These are phyloP conservation scores for Nissolia schottii DNA, from an alignment of 306 rosid species.

Conservation along the genomic window DNA sequence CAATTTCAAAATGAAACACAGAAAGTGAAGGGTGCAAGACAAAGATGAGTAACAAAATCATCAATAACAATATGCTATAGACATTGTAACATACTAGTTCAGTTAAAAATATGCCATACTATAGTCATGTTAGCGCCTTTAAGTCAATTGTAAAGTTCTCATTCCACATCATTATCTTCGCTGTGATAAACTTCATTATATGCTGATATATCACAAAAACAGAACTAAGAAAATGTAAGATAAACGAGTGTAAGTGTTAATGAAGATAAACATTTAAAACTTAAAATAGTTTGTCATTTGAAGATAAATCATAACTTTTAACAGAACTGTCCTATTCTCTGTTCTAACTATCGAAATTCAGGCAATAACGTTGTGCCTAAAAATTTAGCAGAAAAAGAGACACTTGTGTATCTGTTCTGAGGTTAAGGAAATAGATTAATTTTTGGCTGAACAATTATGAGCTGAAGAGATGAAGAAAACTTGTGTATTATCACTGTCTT, in stretches of 20 bases:
- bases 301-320: neutral
- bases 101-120: neutral
- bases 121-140: neutral
- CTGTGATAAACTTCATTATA: neutral
- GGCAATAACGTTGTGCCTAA: neutral
- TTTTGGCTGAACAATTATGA: too few relatives aligned
- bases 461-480: too few relatives aligned
- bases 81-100: slow-evolving; percentile 1
- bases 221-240: neutral
- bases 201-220: neutral
- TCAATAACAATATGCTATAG: neutral
- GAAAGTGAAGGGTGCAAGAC: slow-evolving; percentile 3
- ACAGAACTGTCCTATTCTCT: neutral
- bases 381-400: neutral
- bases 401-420: too few relatives aligned
- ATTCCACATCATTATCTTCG: neutral
- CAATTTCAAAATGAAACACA: slow-evolving; percentile 9
- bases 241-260: neutral
- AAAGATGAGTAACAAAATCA: neutral
- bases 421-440: too few relatives aligned
- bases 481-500: too few relatives aligned
- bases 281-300: neutral
- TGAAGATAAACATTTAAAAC: neutral
- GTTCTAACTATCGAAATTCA: neutral
- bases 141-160: neutral